These are phyloP conservation scores for Leptoxyphium fumago DNA, from an alignment of 2,329 filamentous ascomycete genomes.

Conservation along the genomic window DNA sequence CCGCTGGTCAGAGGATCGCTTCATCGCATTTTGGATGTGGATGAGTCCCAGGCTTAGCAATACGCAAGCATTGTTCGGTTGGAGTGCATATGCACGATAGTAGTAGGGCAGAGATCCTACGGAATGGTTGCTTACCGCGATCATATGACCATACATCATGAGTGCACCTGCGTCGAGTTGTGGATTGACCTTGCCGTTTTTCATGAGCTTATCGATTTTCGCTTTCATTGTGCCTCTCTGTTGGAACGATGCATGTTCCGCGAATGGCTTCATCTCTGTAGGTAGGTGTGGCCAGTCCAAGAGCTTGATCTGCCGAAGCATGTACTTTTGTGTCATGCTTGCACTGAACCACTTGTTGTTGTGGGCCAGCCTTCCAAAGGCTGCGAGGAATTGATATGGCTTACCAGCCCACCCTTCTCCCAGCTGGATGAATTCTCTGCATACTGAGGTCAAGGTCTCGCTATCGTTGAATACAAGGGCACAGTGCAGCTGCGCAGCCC, in stretches of 20 bases:
- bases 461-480: constrained; percentile 66
- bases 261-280: constrained; percentile 32
- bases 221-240: background rate
- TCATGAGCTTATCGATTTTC: background rate
- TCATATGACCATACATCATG: constrained; percentile 78
- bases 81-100: constrained; percentile 48
- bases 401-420: constrained; percentile 55
- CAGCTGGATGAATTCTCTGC: constrained; percentile 73
- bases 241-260: constrained; percentile 7
- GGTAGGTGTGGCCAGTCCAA: constrained; percentile 58
- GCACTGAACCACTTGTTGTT: constrained; percentile 63
- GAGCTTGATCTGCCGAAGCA: constrained; percentile 79
- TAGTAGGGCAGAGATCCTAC: constrained; percentile 80
- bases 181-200: constrained; percentile 11
- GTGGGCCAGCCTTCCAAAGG: constrained; percentile 61
- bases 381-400: constrained; percentile 67
- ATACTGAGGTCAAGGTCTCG: constrained; percentile 58
- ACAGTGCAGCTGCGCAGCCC: constrained; percentile 38
- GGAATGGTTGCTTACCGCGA: constrained; percentile 72
- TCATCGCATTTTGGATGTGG: constrained; percentile 80
- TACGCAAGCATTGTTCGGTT: constrained; percentile 62
- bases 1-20: constrained; percentile 77
- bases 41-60: constrained; percentile 68
- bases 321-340: constrained; percentile 75
- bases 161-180: constrained; percentile 67